Base-by-base conservation (phyloP, 306 rosid genomes). In the Trifolium dubium region DNA sequence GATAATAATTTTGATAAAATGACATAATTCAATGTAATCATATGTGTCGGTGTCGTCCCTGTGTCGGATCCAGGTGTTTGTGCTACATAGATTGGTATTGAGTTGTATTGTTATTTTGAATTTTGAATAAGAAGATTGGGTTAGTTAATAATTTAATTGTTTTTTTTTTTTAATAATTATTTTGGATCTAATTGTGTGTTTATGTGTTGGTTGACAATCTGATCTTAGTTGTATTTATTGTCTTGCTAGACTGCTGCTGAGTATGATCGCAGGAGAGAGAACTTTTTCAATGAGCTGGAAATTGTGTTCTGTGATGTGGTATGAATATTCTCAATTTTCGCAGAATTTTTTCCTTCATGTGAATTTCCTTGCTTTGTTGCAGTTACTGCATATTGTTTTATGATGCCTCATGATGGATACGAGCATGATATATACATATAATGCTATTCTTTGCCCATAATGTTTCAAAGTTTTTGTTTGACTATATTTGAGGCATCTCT, bases 251-350 rank as follows among this genome's bases (percentile, higher is more conserved):
- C 98, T 76, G 98, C 98, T 72, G 98, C 98, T 31, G 98, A 93
- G 86, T 93, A 93, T 77, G 85, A 88, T 15, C 82, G 84, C 6
- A 85, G 98, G 54, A 75, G 89, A 78, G 97, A 94, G 30, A 91
- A 94, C n/a, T 94, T 94, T 76, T 94, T 94, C 85, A 77, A 94
- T 2, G 98, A 94, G 88, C 84, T 94, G 10, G 98, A 94, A 82
- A 83, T 94, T 75, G 98, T 94, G 55, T 87, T 94, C 50, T 94
- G 95, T 1, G 98, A 94, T 76, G 98, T 94, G 96, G 98, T 94
- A 93, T 71, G 88, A 19, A 49, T 81, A 19, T 78, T 66, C 14
- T 51, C 61, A n/a, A 50, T 41, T 74, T 74, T 59, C 23, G 65
- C 56, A 10, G 40, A 8, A 5, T 2, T 32, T 31, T 56, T 54